Evolutionary conservation across 441 rosid species (phyloP).

Genomic region (Pelargonium citronellum): DNA sequence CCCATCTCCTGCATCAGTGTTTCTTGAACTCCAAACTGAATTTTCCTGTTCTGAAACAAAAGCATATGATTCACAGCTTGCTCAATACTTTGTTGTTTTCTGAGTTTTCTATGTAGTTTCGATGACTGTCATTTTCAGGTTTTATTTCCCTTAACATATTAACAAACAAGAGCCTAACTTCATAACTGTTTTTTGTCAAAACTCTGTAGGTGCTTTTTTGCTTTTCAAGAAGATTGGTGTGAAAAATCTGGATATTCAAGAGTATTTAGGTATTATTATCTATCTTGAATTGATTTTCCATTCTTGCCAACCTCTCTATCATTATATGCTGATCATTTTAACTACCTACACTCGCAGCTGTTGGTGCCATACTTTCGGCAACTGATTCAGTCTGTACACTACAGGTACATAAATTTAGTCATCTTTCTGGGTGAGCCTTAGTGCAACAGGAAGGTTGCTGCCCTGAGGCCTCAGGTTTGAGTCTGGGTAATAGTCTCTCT

Average conservation of each 20-base stretch:
- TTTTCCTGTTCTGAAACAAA: background rate
- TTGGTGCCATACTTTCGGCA: slow-evolving; percentile 69
- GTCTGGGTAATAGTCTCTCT: no score
- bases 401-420: slow-evolving; percentile 37
- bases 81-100: background rate
- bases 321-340: slow-evolving; percentile 13
- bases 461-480: no score
- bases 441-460: no score
- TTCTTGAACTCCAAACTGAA: background rate
- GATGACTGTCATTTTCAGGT: background rate
- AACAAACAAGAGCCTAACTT: slow-evolving; percentile 12
- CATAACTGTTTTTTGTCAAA: slow-evolving; percentile 1
- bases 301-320: background rate
- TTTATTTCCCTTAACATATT: background rate
- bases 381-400: slow-evolving; percentile 78
- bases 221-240: slow-evolving; percentile 40
- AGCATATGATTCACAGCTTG: background rate
- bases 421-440: no score
- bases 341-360: slow-evolving; percentile 31
- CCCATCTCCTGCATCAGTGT: no score
- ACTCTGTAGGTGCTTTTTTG: slow-evolving; percentile 37
- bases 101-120: no score
- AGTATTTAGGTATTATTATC: slow-evolving; percentile 37
- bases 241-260: slow-evolving; percentile 31
- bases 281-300: background rate